Conservation (phyloP, 2,329 filamentous ascomycete species). For the Cladobotryum mycophilum region DNA sequence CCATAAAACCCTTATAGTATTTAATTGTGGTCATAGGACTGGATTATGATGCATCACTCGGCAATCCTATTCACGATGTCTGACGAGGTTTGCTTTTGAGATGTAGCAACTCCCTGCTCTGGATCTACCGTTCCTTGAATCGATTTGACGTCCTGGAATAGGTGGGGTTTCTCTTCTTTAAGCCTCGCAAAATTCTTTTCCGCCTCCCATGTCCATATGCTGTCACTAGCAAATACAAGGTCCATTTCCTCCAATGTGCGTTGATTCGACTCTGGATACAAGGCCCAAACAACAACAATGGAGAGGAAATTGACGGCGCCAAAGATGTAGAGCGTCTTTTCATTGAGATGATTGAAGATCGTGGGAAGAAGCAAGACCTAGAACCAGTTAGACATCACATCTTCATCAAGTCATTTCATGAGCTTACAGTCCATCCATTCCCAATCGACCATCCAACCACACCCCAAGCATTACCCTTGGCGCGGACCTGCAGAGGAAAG, state of each 20-base stretch:
- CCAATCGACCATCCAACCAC: constrained; percentile 72
- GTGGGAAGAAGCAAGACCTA: constrained; percentile 45
- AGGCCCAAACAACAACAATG: constrained; percentile 64
- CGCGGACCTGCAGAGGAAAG: constrained; percentile 63
- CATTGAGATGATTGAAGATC: constrained; percentile 58
- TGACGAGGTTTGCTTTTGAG: too few species aligned
- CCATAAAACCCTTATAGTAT: too few species aligned
- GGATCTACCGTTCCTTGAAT: constrained; percentile 13
- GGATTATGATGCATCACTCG: too few species aligned
- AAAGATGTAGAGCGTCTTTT: constrained; percentile 71
- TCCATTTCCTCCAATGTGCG: constrained; percentile 72
- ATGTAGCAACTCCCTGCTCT: constrained; percentile 14
- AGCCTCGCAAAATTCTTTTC: constrained; percentile 58
- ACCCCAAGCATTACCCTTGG: constrained; percentile 70
- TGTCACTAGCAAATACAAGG: constrained; percentile 60
- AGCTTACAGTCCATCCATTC: constrained; percentile 51
- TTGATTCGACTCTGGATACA: constrained; percentile 70
- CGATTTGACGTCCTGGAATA: constrained; percentile 16
- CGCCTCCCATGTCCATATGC: constrained; percentile 65
- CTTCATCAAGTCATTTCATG: too few species aligned
- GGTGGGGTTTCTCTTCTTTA: constrained; percentile 53
- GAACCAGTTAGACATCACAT: constrained; percentile 22
- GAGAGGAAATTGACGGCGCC: constrained; percentile 59
- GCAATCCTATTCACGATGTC: too few species aligned
- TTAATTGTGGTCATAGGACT: too few species aligned